Conservation (phyloP, 768 basidiomycete genomes). For the Solioccasus polychromus region DNA sequence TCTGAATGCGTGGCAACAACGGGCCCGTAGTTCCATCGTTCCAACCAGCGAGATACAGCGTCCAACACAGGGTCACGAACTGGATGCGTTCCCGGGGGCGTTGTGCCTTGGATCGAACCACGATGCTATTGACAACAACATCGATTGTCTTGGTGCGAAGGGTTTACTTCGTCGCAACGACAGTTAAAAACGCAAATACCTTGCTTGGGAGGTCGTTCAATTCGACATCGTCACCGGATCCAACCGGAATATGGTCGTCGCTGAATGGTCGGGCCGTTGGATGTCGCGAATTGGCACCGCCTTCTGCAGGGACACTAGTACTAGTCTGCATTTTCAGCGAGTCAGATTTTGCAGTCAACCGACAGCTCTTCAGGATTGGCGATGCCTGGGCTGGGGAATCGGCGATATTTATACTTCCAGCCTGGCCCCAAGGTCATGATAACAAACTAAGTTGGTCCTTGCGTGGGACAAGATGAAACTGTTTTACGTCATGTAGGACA, state of each 20-base stretch:
- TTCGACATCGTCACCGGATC: constrained; percentile 3
- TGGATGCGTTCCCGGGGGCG: constrained; percentile 27
- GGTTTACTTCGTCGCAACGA: background rate
- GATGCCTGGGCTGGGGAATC: background rate
- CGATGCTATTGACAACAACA: background rate
- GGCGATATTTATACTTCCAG: background rate
- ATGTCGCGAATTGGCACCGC: constrained; percentile 9
- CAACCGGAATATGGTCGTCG: background rate
- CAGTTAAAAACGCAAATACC: background rate
- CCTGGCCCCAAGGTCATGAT: background rate
- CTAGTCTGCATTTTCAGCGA: constrained; percentile 15
- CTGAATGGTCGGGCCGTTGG: background rate
- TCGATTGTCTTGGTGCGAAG: background rate
- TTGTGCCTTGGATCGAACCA: constrained; percentile 19
- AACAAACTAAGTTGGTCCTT: no score
- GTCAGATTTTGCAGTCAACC: background rate
- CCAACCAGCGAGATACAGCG: constrained; percentile 36
- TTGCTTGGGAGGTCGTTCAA: constrained; percentile 5
- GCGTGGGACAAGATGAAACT: no score
- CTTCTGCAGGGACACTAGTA: constrained; percentile 1
- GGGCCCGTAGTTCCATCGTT: constrained; percentile 40
- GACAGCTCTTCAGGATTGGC: no score
- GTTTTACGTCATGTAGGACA: no score
- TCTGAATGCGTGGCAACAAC: constrained; percentile 37
- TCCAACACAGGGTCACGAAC: constrained; percentile 33